phyloP scores from a whole-genome alignment of 768 basidiomycete genomes.

The Phaeotremella skinneri region DNA sequence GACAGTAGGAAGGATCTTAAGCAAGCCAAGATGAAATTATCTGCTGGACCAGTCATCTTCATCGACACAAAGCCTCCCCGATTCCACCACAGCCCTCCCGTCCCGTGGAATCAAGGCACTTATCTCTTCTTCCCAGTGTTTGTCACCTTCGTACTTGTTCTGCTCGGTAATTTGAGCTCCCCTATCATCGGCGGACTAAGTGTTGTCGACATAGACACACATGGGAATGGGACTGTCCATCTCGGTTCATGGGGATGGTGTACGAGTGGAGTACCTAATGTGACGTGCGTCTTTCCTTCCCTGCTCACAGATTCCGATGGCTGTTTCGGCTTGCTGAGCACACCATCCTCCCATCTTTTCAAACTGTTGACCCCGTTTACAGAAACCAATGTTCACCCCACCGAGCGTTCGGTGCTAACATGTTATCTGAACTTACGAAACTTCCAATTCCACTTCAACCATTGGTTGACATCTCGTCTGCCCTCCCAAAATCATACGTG shows the following conservation, averaged over 20 bases:
- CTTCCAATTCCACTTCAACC: constrained; percentile 6
- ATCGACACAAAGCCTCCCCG: constrained; percentile 25
- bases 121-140: constrained; percentile 39
- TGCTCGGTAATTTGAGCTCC: constrained; percentile 26
- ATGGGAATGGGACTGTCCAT: constrained; percentile 13
- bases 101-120: constrained; percentile 38
- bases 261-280: constrained; percentile 13
- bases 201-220: constrained; percentile 19
- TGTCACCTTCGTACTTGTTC: constrained; percentile 22
- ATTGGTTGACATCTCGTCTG: constrained; percentile 9
- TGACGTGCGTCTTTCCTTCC: constrained; percentile 15
- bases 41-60: constrained; percentile 18
- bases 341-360: neutral
- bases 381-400: constrained; percentile 18
- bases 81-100: constrained; percentile 4
- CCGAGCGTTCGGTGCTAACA: constrained; percentile 11
- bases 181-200: constrained; percentile 35
- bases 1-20: neutral
- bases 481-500: constrained; percentile 20
- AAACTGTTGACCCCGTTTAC: neutral
- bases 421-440: constrained; percentile 5
- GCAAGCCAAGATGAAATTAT: constrained; percentile 19
- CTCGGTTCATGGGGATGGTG: constrained; percentile 45
- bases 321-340: neutral
- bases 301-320: neutral